A percentile compares a stretch with the other conserved stretches of the same genome.
Evolutionary conservation across 371 early-diverging fungal genomes (phyloP).

Genomic region (Mortierella polycephala): DNA sequence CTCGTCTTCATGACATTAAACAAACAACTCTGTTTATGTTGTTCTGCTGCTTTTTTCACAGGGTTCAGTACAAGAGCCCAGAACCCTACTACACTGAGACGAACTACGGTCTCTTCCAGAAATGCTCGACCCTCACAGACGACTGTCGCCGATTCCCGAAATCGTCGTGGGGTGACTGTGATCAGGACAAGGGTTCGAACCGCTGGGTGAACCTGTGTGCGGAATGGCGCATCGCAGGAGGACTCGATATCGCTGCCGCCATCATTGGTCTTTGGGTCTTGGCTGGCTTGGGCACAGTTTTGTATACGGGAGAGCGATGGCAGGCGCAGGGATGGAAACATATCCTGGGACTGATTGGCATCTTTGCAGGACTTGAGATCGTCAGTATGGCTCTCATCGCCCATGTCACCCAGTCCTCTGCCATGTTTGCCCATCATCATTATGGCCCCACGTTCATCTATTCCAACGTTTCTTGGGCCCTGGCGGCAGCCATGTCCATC

Average conservation of each 20-base stretch:
- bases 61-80: conserved; percentile 49
- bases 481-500: conserved; percentile 22
- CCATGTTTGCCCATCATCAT: conserved; percentile 43
- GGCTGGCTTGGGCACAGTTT: conserved; percentile 32
- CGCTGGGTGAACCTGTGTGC: conserved; percentile 42
- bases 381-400: conserved; percentile 42
- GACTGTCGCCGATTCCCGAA: conserved; percentile 54
- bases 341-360: conserved; percentile 38
- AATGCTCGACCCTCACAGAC: conserved; percentile 47
- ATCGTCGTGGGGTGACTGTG: conserved; percentile 47
- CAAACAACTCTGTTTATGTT: background rate
- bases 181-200: conserved; percentile 37
- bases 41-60: background rate
- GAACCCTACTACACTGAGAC: conserved; percentile 34
- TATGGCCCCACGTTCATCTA: conserved; percentile 42
- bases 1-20: background rate
- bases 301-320: conserved; percentile 47
- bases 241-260: conserved; percentile 13
- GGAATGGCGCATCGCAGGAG: conserved; percentile 51
- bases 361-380: conserved; percentile 47
- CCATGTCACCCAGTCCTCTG: conserved; percentile 36
- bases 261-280: conserved; percentile 45
- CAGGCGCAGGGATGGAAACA: conserved; percentile 48
- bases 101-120: conserved; percentile 49
- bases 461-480: conserved; percentile 39